Conservation (phyloP, 495 filamentous ascomycete genomes). For the Daldinia childiae region DNA sequence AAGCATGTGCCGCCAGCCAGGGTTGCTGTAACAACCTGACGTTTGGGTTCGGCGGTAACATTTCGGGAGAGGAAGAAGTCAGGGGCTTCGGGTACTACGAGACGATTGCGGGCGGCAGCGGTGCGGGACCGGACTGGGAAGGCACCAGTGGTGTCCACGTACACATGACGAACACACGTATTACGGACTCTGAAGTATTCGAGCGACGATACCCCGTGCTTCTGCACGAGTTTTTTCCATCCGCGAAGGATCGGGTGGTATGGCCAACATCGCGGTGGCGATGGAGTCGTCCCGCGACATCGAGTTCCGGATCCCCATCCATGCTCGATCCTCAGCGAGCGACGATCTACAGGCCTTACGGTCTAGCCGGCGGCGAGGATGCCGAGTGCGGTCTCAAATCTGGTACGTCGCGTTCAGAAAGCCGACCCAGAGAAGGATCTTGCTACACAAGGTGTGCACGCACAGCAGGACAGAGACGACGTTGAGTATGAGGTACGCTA, state of each 20-base stretch:
- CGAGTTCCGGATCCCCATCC: slow-evolving; percentile 89
- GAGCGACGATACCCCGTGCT: slow-evolving; percentile 92
- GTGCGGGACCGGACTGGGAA: slow-evolving; percentile 87
- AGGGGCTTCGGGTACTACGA: slow-evolving; percentile 97
- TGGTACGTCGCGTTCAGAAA: slow-evolving; percentile 76
- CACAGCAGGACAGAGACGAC: slow-evolving; percentile 44
- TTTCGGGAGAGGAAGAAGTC: slow-evolving; percentile 66
- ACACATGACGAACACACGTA: slow-evolving; percentile 99
- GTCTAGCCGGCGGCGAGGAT: slow-evolving; percentile 85
- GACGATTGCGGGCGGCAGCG: slow-evolving; percentile 92
- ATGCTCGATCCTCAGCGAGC: slow-evolving; percentile 87
- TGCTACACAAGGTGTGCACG: slow-evolving; percentile 43
- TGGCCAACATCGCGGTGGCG: slow-evolving; percentile 83
- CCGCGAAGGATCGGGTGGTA: slow-evolving; percentile 72
- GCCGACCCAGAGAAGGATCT: slow-evolving; percentile 56
- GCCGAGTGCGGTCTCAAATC: slow-evolving; percentile 82
- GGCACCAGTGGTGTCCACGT: slow-evolving; percentile 91
- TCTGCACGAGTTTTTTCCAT: slow-evolving; percentile 89
- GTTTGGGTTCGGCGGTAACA: slow-evolving; percentile 83
- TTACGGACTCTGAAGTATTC: slow-evolving; percentile 96
- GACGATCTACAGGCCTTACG: slow-evolving; percentile 88
- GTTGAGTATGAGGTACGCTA: slow-evolving; percentile 68
- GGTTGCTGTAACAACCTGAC: slow-evolving; percentile 94
- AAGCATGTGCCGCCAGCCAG: slow-evolving; percentile 89
- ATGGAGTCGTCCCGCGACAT: slow-evolving; percentile 92